Conservation (phyloP, 2,329 filamentous ascomycete genomes). For the Exophiala alcalophila region DNA sequence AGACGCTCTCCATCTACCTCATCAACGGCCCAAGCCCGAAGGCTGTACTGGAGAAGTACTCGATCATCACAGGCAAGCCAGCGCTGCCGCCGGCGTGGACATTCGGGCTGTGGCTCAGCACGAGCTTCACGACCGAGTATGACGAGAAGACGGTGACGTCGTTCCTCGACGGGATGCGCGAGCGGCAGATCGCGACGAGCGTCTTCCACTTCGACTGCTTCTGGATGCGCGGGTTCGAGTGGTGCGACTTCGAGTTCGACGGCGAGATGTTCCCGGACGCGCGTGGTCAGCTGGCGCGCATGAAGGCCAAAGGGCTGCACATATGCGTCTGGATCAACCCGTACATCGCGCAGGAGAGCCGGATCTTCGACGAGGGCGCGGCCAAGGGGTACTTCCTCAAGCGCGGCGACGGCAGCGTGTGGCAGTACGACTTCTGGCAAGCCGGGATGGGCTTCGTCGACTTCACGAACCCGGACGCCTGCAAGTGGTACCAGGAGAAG, state of each 20-base stretch:
- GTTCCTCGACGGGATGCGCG: constrained; percentile 67
- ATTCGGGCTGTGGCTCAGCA: constrained; percentile 67
- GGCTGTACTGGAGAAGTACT: constrained; percentile 63
- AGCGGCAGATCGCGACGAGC: constrained; percentile 62
- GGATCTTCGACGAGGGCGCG: constrained; percentile 61
- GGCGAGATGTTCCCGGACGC: constrained; percentile 66
- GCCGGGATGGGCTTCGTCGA: constrained; percentile 72
- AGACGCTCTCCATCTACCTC: constrained; percentile 65
- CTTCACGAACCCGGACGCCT: constrained; percentile 68
- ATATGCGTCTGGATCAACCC: constrained; percentile 78
- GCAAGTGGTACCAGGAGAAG: constrained; percentile 61
- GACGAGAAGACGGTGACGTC: constrained; percentile 59
- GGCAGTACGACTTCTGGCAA: constrained; percentile 76
- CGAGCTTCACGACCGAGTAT: constrained; percentile 66
- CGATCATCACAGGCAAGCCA: constrained; percentile 60
- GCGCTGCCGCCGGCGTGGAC: constrained; percentile 64
- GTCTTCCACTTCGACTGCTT: constrained; percentile 77
- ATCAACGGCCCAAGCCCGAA: constrained; percentile 67
- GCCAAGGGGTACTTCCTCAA: constrained; percentile 66
- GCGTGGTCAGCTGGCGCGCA: constrained; percentile 58
- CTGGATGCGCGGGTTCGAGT: constrained; percentile 72
- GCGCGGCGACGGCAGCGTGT: constrained; percentile 62
- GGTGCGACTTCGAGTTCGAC: constrained; percentile 73
- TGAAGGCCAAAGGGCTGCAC: constrained; percentile 63
- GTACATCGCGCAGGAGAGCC: constrained; percentile 67